A percentile compares a stretch with the other conserved stretches of the same genome.
phyloP scores from a whole-genome alignment of 2,329 filamentous ascomycete genomes.

The Beauveria australis region DNA sequence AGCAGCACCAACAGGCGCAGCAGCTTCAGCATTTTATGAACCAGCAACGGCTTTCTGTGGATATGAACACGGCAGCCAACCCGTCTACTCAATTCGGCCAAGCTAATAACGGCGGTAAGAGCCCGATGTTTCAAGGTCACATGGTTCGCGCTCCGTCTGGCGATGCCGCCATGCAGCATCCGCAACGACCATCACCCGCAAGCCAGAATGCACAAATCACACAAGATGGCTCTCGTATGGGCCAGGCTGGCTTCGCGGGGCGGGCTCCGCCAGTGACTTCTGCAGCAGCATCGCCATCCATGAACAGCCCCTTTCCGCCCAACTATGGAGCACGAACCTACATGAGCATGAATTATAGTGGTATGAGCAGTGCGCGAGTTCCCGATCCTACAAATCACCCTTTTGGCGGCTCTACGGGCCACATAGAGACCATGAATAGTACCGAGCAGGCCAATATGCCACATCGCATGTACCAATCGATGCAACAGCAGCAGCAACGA shows the following conservation, averaged over 20 bases:
- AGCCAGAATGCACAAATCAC: conserved; percentile 1
- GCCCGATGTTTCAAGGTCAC: conserved; percentile 8
- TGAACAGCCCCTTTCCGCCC: conserved; percentile 2
- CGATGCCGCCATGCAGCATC: conserved; percentile 7
- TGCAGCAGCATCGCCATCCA: conserved; percentile 3
- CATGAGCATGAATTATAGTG: conserved; percentile 6
- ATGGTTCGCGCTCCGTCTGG: conserved; percentile 7
- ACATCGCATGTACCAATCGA: conserved; percentile 10
- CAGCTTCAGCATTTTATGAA: conserved; percentile 12
- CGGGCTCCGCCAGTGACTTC: not conserved
- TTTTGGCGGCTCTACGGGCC: conserved; percentile 7
- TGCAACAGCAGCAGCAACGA: conserved; percentile 11
- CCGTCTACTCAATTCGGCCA: not conserved
- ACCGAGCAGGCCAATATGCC: conserved; percentile 8
- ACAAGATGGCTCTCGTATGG: conserved; percentile 6
- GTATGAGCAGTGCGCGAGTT: not conserved
- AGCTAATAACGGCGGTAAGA: not conserved
- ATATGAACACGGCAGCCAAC: not conserved
- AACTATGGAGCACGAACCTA: conserved; percentile 6
- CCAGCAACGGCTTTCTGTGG: conserved; percentile 7
- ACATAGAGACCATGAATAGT: conserved; percentile 1
- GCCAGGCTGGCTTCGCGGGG: not conserved
- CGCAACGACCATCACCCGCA: conserved; percentile 5
- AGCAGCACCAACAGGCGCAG: conserved; percentile 9
- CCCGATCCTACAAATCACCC: not conserved